These are phyloP conservation scores for Euclidium syriacum DNA, from an alignment of 345 rosid species.

Conservation along the genomic window DNA sequence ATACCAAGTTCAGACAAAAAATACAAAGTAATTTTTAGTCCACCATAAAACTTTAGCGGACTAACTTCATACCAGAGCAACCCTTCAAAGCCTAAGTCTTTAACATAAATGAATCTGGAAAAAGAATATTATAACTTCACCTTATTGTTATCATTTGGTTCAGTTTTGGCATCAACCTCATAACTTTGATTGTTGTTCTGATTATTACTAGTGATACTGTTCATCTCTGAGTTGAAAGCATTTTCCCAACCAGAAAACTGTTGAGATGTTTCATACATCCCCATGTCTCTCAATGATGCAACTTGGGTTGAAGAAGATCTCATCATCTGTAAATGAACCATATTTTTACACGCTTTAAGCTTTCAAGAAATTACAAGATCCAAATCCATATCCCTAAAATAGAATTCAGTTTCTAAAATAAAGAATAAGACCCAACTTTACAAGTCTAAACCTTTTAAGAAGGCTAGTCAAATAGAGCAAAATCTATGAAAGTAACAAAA, in stretches of 20 bases:
- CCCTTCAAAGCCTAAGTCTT: background rate
- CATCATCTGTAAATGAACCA: conserved; percentile 52
- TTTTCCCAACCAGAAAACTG: conserved; percentile 71
- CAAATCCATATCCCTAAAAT: background rate
- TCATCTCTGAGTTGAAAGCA: conserved; percentile 37
- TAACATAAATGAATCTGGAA: background rate
- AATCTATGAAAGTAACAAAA: background rate
- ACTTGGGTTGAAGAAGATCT: conserved; percentile 62
- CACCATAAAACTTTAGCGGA: too few species aligned
- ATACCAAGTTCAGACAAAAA: too few species aligned
- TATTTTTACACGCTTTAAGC: too few species aligned
- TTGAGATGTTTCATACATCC: conserved; percentile 67
- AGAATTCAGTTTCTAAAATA: background rate
- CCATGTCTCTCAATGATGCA: conserved; percentile 50
- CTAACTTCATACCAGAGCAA: too few species aligned
- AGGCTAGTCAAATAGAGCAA: conserved; percentile 3
- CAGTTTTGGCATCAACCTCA: conserved; percentile 44
- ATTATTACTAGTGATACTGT: conserved; percentile 4
- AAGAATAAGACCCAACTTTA: background rate
- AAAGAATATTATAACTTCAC: background rate
- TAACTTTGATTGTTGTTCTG: conserved; percentile 40
- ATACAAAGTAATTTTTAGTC: conserved; percentile 33
- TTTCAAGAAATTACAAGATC: too few species aligned
- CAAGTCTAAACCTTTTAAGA: background rate
- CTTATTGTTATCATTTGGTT: conserved; percentile 22